Percentiles rank a stretch among this genome's conserved stretches.
Conservation (phyloP, 2,329 filamentous ascomycete genomes). For the Biscogniauxia mediterranea region DNA sequence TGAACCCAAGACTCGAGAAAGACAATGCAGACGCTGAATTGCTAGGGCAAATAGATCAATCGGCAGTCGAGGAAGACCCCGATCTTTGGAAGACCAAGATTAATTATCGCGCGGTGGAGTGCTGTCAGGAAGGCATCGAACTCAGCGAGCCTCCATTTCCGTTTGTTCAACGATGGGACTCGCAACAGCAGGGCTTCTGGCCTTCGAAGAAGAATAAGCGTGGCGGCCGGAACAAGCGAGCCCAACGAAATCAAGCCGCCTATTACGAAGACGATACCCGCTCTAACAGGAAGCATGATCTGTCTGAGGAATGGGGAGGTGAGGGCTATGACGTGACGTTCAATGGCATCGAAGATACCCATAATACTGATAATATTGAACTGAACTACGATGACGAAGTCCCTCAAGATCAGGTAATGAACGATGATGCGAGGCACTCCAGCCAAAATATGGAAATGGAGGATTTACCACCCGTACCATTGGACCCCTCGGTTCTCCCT, state of each 20-base stretch:
- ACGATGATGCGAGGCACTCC: constrained; percentile 26
- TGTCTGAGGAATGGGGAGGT: constrained; percentile 35
- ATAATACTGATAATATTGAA: constrained; percentile 29
- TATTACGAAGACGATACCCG: constrained; percentile 38
- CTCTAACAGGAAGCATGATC: constrained; percentile 41
- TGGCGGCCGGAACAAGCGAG: constrained; percentile 50
- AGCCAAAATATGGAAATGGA: constrained; percentile 50
- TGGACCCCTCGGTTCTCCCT: constrained; percentile 54
- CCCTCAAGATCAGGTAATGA: constrained; percentile 29
- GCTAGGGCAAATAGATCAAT: constrained; percentile 10
- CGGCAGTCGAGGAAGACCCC: constrained; percentile 43
- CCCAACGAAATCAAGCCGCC: constrained; percentile 40
- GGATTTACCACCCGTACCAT: constrained; percentile 63
- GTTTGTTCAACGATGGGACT: constrained; percentile 86
- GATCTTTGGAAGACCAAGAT: constrained; percentile 75
- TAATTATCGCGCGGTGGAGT: constrained; percentile 77
- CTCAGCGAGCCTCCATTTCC: constrained; percentile 82
- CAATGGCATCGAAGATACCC: constrained; percentile 29
- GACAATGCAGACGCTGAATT: constrained; percentile 22
- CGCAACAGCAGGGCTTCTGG: constrained; percentile 58
- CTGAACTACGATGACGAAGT: constrained; percentile 45
- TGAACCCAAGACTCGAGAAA: constrained; percentile 35
- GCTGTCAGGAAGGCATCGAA: constrained; percentile 65
- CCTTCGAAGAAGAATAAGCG: constrained; percentile 40
- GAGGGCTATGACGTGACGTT: constrained; percentile 36